Evolutionary conservation across 148 eudicot genomes (phyloP).

Genomic region (Dianthus caryophyllus): DNA sequence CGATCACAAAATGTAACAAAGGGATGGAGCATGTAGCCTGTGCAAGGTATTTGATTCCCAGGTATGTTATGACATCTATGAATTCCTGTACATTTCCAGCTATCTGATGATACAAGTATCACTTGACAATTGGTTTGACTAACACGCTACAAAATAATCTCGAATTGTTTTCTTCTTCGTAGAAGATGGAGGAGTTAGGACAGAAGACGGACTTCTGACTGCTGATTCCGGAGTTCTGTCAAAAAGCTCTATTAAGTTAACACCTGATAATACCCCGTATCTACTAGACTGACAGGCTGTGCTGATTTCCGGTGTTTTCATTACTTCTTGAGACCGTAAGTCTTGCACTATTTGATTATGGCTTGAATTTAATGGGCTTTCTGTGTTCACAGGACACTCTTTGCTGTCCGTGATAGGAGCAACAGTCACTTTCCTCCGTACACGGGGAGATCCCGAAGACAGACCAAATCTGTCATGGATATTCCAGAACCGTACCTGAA

Average conservation of each 20-base stretch:
- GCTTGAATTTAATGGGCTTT: conserved; percentile 26
- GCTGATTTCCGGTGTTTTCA: conserved; percentile 40
- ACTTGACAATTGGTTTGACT: background rate
- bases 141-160: conserved; percentile 50
- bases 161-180: conserved; percentile 73
- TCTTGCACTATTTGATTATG: conserved; percentile 20
- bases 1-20: background rate
- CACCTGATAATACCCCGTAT: conserved; percentile 25
- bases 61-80: background rate
- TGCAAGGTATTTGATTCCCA: background rate
- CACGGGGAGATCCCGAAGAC: conserved; percentile 47
- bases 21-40: background rate
- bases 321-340: conserved; percentile 19
- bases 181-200: conserved; percentile 73
- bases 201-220: conserved; percentile 76
- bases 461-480: conserved; percentile 52
- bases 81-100: conserved; percentile 22
- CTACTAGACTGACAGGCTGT: conserved; percentile 44
- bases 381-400: conserved; percentile 40
- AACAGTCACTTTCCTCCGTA: conserved; percentile 50
- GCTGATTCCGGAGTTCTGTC: conserved; percentile 64
- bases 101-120: background rate
- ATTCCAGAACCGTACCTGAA: conserved; percentile 81
- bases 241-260: conserved; percentile 32
- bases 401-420: conserved; percentile 34